These are phyloP conservation scores for Capronia americana DNA, from an alignment of 2,329 filamentous ascomycete genomes.

Conservation along the genomic window DNA sequence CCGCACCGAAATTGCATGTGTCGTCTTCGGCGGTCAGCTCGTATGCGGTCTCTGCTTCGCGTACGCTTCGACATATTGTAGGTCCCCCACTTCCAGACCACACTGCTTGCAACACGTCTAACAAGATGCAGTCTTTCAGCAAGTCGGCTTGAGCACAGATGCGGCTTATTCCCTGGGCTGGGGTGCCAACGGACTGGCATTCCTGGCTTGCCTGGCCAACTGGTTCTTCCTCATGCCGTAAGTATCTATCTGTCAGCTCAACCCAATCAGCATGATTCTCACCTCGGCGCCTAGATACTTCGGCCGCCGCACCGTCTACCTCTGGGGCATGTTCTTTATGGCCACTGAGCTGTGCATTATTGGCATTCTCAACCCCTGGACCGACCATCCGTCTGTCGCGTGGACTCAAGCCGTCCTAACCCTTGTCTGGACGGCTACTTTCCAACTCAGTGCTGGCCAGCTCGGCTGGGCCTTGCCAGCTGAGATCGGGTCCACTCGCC, in stretches of 20 bases:
- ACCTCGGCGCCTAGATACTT: conserved; percentile 63
- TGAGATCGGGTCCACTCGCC: conserved; percentile 60
- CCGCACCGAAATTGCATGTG: conserved; percentile 53
- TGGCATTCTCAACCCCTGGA: conserved; percentile 34
- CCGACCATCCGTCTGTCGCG: conserved; percentile 39
- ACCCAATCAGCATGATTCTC: conserved; percentile 53
- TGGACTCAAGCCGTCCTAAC: conserved; percentile 55
- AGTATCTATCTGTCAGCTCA: background rate
- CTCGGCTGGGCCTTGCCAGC: conserved; percentile 61
- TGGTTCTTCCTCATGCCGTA: conserved; percentile 51
- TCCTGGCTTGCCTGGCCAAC: conserved; percentile 65
- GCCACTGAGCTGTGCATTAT: conserved; percentile 43
- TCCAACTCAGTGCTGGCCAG: conserved; percentile 61
- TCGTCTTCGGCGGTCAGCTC: conserved; percentile 68
- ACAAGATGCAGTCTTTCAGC: conserved; percentile 45
- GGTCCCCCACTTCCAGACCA: conserved; percentile 35
- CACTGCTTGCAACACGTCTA: conserved; percentile 40
- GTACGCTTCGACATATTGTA: conserved; percentile 65
- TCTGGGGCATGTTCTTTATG: conserved; percentile 44
- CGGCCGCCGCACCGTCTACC: conserved; percentile 50
- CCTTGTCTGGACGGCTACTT: conserved; percentile 61
- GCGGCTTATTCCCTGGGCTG: conserved; percentile 53
- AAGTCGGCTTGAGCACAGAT: conserved; percentile 45
- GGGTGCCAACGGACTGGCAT: conserved; percentile 61
- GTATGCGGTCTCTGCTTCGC: conserved; percentile 68